Evolutionary conservation across 2,329 filamentous ascomycete species (phyloP).

Genomic region (Verticillium albo-atrum): DNA sequence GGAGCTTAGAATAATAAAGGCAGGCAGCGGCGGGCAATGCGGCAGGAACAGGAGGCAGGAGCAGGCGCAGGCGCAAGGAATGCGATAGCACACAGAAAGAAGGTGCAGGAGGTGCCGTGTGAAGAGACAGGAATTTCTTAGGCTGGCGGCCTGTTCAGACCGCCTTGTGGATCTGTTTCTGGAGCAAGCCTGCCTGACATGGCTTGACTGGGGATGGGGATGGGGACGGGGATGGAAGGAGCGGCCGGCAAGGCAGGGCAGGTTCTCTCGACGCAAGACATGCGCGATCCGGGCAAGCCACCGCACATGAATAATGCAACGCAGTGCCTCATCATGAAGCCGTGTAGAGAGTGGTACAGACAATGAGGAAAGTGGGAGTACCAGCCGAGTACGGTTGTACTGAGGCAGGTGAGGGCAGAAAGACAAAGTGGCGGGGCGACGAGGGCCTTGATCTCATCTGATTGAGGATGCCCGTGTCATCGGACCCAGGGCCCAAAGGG

Average conservation of each 20-base stretch:
- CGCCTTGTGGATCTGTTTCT: background rate
- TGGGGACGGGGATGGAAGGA: no score
- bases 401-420: background rate
- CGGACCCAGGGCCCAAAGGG: background rate
- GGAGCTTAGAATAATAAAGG: background rate
- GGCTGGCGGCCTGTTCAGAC: background rate
- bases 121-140: background rate
- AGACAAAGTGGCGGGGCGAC: background rate
- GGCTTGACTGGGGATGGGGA: background rate
- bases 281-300: background rate
- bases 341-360: background rate
- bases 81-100: background rate
- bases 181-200: background rate
- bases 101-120: background rate
- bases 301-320: background rate
- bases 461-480: background rate
- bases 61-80: background rate
- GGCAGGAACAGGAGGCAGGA: background rate
- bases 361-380: background rate
- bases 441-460: background rate
- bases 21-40: background rate
- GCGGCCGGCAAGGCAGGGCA: background rate
- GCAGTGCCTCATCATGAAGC: background rate
- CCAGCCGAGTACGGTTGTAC: background rate
- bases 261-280: background rate